These are phyloP conservation scores for Aciculosporium take DNA, from an alignment of 2,329 filamentous ascomycete species.

Conservation along the genomic window DNA sequence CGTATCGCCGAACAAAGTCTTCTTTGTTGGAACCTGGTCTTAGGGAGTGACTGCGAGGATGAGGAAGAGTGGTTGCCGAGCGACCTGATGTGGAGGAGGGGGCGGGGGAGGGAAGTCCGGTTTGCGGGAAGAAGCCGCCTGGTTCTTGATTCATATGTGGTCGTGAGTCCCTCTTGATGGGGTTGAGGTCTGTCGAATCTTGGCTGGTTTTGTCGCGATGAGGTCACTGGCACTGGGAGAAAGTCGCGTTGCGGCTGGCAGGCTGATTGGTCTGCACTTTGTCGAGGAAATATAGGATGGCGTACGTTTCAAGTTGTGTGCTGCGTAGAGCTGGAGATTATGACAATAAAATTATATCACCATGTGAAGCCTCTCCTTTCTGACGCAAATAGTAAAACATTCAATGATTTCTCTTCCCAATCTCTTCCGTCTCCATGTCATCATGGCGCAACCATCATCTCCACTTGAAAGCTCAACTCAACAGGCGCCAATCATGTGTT, in stretches of 20 bases:
- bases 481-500: constrained; percentile 5
- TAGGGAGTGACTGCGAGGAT: constrained; percentile 38
- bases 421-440: too few relatives aligned
- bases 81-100: constrained; percentile 33
- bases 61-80: constrained; percentile 32
- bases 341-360: too few relatives aligned
- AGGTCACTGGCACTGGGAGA: background rate
- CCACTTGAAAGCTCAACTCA: background rate
- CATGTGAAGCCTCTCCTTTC: background rate
- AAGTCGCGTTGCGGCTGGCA: background rate
- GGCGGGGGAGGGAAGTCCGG: constrained; percentile 38
- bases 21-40: constrained; percentile 45
- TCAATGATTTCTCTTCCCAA: background rate
- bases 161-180: background rate
- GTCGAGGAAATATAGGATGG: background rate
- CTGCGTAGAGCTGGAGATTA: too few relatives aligned
- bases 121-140: constrained; percentile 37
- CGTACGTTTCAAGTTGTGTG: background rate
- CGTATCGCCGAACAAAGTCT: constrained; percentile 42
- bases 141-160: constrained; percentile 12
- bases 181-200: background rate
- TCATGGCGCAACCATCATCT: background rate
- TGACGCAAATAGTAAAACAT: background rate
- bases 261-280: background rate
- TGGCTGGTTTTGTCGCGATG: background rate